Evolutionary conservation across 148 eudicot species (phyloP), one percentile per base, ranked within the genome.

Genomic region (Cornus suecica): DNA sequence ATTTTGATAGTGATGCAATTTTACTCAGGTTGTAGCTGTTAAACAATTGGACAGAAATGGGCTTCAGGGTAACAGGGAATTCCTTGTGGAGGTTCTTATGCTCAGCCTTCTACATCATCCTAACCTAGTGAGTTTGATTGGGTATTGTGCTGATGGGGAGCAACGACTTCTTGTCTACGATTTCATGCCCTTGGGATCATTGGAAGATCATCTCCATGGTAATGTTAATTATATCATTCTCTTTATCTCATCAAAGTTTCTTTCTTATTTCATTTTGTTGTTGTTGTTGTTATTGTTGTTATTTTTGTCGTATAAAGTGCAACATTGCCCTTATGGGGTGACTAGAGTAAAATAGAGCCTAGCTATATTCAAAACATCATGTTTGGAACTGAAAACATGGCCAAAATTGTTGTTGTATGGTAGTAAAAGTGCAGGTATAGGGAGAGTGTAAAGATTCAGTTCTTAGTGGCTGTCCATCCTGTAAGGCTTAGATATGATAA

Each of bases 171-270:
- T 94, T 52, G 99, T 94, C n/a, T 94, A 94, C 76, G 99, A 94
- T 73, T 94, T 86, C 85, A 90, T 94, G 99, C 79, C 99, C 5
- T 68, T 89, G 75, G 97, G 99, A 63, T 94, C 97, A 70, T 77
- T 94, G 77, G 99, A 94, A 80, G 96, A 94, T 84, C 99, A 94
- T 76, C 99, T 94, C 60, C 96, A 74, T 82, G 99, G 99, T 94
- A 94, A 56, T 31, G 0, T 48, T n/a, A 2, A 78, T 58, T 24
- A 30, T 60, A 32, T 63, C 24, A 27, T 45, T 24, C 28, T 45
- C 48, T 42, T 23, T 37, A 37, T 45, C 23, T 26, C 60, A 28
- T n/a, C 48, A 15, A 5, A 11, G 20, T 48, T 68, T 77, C 66
- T 52, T 9, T 80, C 28, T 27, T 29, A 14, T 27, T n/a, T 37